Evolutionary conservation across 106 monocot species (phyloP).

Genomic region (Allium sativum): DNA sequence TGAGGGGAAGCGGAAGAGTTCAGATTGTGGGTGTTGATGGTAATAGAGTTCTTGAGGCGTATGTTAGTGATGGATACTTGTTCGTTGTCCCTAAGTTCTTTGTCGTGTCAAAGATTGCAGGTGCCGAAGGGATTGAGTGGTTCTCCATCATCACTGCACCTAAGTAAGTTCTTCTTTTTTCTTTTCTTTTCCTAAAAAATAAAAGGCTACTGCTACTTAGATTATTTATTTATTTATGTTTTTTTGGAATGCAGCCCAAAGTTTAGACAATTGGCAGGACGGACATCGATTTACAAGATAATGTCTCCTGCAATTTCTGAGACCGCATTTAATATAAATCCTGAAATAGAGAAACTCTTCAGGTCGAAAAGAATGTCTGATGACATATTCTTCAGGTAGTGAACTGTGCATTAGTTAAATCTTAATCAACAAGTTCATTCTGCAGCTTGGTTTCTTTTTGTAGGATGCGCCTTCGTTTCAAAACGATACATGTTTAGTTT

Average conservation of each 20-base stretch:
- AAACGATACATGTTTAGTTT: no score
- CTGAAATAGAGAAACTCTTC: constrained; percentile 72
- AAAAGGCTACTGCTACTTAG: no score
- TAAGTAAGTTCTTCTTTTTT: constrained; percentile 33
- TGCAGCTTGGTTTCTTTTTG: no score
- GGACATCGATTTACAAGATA: constrained; percentile 79
- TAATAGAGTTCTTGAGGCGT: constrained; percentile 53
- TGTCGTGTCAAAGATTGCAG: constrained; percentile 89
- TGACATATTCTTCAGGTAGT: constrained; percentile 81
- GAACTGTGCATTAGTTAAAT: not conserved
- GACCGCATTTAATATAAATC: constrained; percentile 52
- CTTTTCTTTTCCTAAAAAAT: no score
- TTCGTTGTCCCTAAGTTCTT: constrained; percentile 89
- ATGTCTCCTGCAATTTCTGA: constrained; percentile 63
- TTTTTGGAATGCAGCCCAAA: constrained; percentile 39
- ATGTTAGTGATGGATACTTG: constrained; percentile 35
- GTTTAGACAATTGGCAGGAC: constrained; percentile 76
- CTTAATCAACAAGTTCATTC: no score
- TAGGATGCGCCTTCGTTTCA: no score
- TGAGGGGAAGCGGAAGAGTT: constrained; percentile 57
- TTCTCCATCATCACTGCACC: constrained; percentile 92
- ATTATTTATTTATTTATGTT: not conserved
- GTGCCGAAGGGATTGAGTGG: constrained; percentile 64
- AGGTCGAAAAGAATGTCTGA: constrained; percentile 71
- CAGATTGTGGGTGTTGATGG: constrained; percentile 83